Evolutionary conservation across 169 alveolate genomes (phyloP).

Genomic region (Cryptosporidium felis): DNA sequence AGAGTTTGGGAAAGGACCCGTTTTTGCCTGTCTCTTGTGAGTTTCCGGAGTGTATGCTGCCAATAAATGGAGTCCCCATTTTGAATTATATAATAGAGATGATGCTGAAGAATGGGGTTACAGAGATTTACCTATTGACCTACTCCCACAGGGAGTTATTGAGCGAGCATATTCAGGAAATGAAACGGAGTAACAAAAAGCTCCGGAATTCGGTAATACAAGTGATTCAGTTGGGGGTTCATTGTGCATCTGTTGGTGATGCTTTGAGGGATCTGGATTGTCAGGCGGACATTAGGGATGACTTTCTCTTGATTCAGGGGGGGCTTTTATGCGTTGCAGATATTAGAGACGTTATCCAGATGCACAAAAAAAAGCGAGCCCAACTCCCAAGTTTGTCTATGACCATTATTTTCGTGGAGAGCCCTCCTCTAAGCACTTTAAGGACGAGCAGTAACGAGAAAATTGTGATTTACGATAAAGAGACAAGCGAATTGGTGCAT

Average conservation of each 20-base stretch:
- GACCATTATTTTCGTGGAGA: slow-evolving; percentile 49
- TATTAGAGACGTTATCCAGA: slow-evolving; percentile 11
- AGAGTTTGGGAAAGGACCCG: slow-evolving; percentile 29
- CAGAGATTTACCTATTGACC: slow-evolving; percentile 28
- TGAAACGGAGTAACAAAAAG: not conserved
- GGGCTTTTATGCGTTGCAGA: slow-evolving; percentile 45
- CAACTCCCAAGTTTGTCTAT: slow-evolving; percentile 17
- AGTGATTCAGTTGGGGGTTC: slow-evolving; percentile 9
- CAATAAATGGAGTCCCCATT: slow-evolving; percentile 62
- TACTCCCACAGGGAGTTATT: not conserved
- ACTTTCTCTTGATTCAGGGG: slow-evolving; percentile 38
- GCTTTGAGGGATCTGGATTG: slow-evolving; percentile 55
- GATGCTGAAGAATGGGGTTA: slow-evolving; percentile 47
- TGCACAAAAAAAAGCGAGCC: slow-evolving; percentile 21
- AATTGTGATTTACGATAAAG: slow-evolving; percentile 27
- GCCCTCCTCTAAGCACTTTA: slow-evolving; percentile 58
- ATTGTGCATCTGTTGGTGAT: slow-evolving; percentile 42
- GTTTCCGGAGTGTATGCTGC: slow-evolving; percentile 37
- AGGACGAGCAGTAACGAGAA: slow-evolving; percentile 16
- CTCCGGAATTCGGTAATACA: not conserved
- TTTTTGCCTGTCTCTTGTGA: slow-evolving; percentile 60
- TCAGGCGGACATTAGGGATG: slow-evolving; percentile 59
- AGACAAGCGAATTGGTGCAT: slow-evolving; percentile 10
- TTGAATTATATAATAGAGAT: slow-evolving; percentile 42
- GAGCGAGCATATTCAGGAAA: not conserved